Base-by-base conservation (phyloP, 495 filamentous ascomycete species). In the Chlorociboria aeruginascens region DNA sequence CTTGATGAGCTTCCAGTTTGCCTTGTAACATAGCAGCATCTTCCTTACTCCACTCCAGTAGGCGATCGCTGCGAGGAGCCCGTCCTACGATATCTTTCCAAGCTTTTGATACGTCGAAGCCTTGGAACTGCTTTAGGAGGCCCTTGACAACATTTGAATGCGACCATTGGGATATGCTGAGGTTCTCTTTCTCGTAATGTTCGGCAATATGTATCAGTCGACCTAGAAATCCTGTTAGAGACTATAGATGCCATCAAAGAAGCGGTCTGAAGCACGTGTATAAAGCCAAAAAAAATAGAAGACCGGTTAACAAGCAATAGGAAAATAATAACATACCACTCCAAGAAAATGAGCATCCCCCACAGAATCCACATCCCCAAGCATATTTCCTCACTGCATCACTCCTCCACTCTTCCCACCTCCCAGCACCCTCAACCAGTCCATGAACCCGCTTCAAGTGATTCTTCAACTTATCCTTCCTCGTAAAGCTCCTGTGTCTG, bases 361-460 rank as follows among this genome's bases (percentile, higher is more conserved):
- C 49, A 40, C 49, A 52, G 30, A 47, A 52, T 20, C 49, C 49
- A 46, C 49, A 52, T 30, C 49, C 49, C 43, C 43, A 52, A 41
- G 49, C 49, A 32, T 38, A 46, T 42, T 52, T 52, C 30, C 32
- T 52, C 33, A n/a, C 41, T 14, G 37, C 30, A 3, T n/a, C 36
- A 41, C 32, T 32, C 9, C 38, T 16, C 49, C 49, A 52, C 6
- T 9, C 25, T 32, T 52, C 37, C 49, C 49, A 52, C 20, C 20
- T 25, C 7, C 31, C 29, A 13, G 29, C n/a, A 11, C 37, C 33
- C 7, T 52, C 49, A 16, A 13, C 37, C 20, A 52, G 28, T 16
- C 28, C 33, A 43, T 52, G 49, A n/a, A 46, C 39, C 25, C 43
- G 43, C 28, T 52, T 35, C 43, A 52, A 43, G 12, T 52, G 49